These are phyloP conservation scores for Spongispora temasekensis DNA, from an alignment of 1,284 basidiomycete genomes.

Conservation along the genomic window DNA sequence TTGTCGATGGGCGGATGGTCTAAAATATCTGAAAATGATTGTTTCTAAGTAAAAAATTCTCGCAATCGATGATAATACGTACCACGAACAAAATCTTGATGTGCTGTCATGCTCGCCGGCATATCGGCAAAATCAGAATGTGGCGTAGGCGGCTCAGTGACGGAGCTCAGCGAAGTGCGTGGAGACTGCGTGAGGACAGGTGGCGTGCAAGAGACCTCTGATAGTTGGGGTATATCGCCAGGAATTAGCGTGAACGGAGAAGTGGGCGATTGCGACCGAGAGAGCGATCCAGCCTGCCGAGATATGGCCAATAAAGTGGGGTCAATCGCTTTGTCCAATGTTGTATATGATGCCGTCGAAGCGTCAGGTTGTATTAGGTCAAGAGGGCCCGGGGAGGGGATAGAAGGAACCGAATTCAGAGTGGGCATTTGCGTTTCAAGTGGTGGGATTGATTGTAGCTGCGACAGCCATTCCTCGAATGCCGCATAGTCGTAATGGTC, in stretches of 20 bases:
- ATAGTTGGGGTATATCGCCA: conserved; percentile 1
- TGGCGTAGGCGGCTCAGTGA: conserved; percentile 37
- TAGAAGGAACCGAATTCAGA: conserved; percentile 2
- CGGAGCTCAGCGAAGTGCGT: conserved; percentile 38
- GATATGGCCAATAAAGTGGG: conserved; percentile 38
- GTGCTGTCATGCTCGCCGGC: neutral
- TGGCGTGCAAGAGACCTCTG: conserved; percentile 10
- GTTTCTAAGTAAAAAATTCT: conserved; percentile 7
- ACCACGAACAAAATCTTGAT: conserved; percentile 15
- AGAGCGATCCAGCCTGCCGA: conserved; percentile 7
- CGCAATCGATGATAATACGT: conserved; percentile 1
- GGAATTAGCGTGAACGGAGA: neutral
- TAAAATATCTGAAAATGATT: conserved; percentile 10
- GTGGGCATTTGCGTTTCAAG: conserved; percentile 7
- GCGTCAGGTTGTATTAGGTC: neutral
- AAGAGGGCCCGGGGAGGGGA: neutral
- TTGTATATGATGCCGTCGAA: neutral
- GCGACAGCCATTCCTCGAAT: conserved; percentile 54
- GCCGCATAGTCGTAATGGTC: conserved; percentile 38
- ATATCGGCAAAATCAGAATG: conserved; percentile 21
- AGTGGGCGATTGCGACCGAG: conserved; percentile 1
- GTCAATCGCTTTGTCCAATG: conserved; percentile 37
- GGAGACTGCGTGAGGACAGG: conserved; percentile 39
- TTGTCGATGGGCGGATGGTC: conserved; percentile 2
- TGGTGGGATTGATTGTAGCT: conserved; percentile 44